phyloP scores from a whole-genome alignment of 1,139 yeast species.

The Kurtzmaniella natalensis region DNA sequence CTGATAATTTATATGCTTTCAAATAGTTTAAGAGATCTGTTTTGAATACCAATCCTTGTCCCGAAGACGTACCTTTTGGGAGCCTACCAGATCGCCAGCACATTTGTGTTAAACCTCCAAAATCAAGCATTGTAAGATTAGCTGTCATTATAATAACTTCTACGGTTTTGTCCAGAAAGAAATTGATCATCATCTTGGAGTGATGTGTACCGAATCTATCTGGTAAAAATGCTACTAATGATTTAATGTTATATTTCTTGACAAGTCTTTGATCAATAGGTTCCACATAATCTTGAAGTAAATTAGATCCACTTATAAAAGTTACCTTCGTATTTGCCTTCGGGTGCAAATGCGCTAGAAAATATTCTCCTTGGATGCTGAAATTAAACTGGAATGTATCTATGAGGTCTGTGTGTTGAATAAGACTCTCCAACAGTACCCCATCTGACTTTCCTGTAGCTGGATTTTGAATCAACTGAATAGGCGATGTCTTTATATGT shows the following conservation, averaged over 20 bases:
- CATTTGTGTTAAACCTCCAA: constrained; percentile 58
- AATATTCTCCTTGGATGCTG: constrained; percentile 37
- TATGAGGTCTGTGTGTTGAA: constrained; percentile 27
- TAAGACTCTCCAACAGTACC: constrained; percentile 20
- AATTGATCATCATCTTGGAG: constrained; percentile 61
- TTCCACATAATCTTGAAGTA: constrained; percentile 13
- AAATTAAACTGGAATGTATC: constrained; percentile 50
- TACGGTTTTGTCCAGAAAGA: constrained; percentile 36
- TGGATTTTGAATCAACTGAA: not conserved
- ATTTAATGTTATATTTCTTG: constrained; percentile 21
- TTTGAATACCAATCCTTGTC: constrained; percentile 18
- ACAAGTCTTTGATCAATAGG: constrained; percentile 12
- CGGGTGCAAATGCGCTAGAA: constrained; percentile 31
- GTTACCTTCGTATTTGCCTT: constrained; percentile 20
- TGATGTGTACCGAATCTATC: constrained; percentile 52
- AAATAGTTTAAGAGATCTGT: constrained; percentile 42
- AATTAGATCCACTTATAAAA: constrained; percentile 27
- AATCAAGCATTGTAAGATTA: constrained; percentile 53
- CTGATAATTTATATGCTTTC: constrained; percentile 29
- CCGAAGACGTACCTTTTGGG: constrained; percentile 3
- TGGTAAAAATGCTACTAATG: constrained; percentile 30
- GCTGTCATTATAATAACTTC: constrained; percentile 58
- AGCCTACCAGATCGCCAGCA: constrained; percentile 58
- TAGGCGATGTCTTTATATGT: not conserved
- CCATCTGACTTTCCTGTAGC: constrained; percentile 3